These are phyloP conservation scores for Dioszegia hungarica DNA, from an alignment of 768 basidiomycete species.

Conservation along the genomic window DNA sequence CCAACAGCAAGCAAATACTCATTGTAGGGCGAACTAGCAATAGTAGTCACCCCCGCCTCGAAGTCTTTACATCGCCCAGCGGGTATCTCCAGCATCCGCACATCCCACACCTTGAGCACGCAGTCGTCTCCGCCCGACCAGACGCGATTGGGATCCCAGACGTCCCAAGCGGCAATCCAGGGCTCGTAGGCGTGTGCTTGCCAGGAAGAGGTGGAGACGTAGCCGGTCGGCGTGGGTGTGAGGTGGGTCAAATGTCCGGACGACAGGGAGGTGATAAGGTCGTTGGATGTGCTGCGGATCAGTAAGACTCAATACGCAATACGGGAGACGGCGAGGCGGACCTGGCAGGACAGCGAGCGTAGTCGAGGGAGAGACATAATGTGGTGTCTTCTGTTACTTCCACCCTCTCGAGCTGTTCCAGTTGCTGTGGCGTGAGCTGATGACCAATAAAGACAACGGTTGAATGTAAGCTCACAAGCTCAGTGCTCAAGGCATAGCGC, in stretches of 20 bases:
- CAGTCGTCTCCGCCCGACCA: conserved; percentile 96
- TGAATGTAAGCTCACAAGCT: conserved; percentile 52
- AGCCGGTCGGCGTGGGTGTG: conserved; percentile 50
- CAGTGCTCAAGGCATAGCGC: conserved; percentile 57
- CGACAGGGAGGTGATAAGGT: conserved; percentile 73
- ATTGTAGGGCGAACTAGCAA: conserved; percentile 72
- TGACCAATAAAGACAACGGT: not conserved
- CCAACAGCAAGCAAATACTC: conserved; percentile 86
- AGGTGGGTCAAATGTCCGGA: conserved; percentile 68
- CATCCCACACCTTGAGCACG: conserved; percentile 85
- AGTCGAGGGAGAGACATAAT: conserved; percentile 87
- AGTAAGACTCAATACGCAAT: not conserved
- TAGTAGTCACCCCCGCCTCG: conserved; percentile 84
- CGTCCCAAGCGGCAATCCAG: conserved; percentile 88
- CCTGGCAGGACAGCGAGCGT: conserved; percentile 54
- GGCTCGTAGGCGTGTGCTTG: conserved; percentile 88
- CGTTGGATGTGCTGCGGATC: conserved; percentile 20
- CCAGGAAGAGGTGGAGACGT: conserved; percentile 60
- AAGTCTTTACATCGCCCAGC: conserved; percentile 51
- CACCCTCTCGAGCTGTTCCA: conserved; percentile 34
- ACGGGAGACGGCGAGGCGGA: not conserved
- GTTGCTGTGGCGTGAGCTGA: not conserved
- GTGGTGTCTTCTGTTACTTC: conserved; percentile 54
- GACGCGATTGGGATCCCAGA: conserved; percentile 71
- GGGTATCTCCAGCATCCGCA: conserved; percentile 63